phyloP scores from a whole-genome alignment of 768 basidiomycete species.

The Gloeopeniophorella convolvens region DNA sequence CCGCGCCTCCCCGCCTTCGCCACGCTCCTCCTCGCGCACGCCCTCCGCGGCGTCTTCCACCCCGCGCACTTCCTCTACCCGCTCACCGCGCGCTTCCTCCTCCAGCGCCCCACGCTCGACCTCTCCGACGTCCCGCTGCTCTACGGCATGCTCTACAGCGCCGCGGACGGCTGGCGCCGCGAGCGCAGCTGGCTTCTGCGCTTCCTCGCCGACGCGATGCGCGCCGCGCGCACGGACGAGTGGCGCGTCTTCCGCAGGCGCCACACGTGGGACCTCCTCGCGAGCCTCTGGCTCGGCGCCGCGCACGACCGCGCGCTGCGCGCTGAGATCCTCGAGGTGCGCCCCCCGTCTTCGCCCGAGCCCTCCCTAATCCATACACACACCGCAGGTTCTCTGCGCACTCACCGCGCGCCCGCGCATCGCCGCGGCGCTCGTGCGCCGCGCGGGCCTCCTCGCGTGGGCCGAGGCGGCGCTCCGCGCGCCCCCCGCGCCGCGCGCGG shows the following conservation, averaged over 20 bases:
- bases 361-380: not conserved
- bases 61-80: conserved; percentile 89
- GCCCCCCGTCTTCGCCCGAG: conserved; percentile 17
- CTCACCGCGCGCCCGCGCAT: conserved; percentile 66
- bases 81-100: conserved; percentile 75
- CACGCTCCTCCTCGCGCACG: conserved; percentile 77
- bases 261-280: conserved; percentile 84
- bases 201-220: conserved; percentile 78
- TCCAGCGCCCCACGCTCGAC: conserved; percentile 84
- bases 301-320: conserved; percentile 46
- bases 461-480: conserved; percentile 61
- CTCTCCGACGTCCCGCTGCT: conserved; percentile 83
- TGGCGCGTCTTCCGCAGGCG: conserved; percentile 77
- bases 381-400: not conserved
- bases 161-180: conserved; percentile 72
- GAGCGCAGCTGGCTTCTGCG: conserved; percentile 87
- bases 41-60: conserved; percentile 75
- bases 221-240: conserved; percentile 48
- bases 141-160: conserved; percentile 81
- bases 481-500: conserved; percentile 4
- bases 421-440: conserved; percentile 61
- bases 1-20: conserved; percentile 68
- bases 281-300: conserved; percentile 72
- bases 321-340: conserved; percentile 60
- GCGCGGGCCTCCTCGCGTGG: conserved; percentile 73